Conservation (phyloP, 495 filamentous ascomycete species). For the Neurospora pannonica region DNA sequence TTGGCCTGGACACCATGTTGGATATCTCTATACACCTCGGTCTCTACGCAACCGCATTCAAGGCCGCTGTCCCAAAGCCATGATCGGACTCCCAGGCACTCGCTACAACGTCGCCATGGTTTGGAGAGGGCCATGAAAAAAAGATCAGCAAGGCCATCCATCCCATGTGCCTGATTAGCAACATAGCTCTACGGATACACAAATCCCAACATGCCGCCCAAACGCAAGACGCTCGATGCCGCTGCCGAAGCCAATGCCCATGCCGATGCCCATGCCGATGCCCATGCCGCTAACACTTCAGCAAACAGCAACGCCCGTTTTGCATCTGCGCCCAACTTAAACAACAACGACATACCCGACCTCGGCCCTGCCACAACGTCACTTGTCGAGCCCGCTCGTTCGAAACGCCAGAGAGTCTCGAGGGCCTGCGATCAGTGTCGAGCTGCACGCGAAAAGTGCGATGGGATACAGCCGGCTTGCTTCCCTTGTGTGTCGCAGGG, state of each 20-base stretch:
- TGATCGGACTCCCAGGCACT: neutral
- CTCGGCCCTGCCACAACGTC: conserved; percentile 11
- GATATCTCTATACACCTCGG: neutral
- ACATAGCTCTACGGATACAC: neutral
- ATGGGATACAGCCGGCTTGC: conserved; percentile 53
- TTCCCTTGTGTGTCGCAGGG: conserved; percentile 52
- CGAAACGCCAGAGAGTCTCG: conserved; percentile 54
- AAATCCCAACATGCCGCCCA: conserved; percentile 11
- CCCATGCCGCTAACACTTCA: neutral
- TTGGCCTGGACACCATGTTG: neutral
- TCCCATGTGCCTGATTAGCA: neutral
- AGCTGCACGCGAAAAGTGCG: conserved; percentile 56
- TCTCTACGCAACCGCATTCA: neutral
- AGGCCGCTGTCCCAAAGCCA: neutral
- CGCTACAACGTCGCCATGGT: neutral
- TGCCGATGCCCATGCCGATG: neutral
- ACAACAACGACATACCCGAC: conserved; percentile 10
- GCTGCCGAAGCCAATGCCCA: conserved; percentile 1
- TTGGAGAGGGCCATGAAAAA: neutral
- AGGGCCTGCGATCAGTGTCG: conserved; percentile 61
- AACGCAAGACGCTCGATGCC: conserved; percentile 11
- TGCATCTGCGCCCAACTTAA: neutral
- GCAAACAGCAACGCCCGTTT: neutral
- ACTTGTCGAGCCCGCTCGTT: conserved; percentile 4
- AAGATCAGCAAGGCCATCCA: neutral